A percentile compares a stretch with the other conserved stretches of the same genome.
Evolutionary conservation across 2,329 filamentous ascomycete species (phyloP).

Genomic region (Xylariales sp.): DNA sequence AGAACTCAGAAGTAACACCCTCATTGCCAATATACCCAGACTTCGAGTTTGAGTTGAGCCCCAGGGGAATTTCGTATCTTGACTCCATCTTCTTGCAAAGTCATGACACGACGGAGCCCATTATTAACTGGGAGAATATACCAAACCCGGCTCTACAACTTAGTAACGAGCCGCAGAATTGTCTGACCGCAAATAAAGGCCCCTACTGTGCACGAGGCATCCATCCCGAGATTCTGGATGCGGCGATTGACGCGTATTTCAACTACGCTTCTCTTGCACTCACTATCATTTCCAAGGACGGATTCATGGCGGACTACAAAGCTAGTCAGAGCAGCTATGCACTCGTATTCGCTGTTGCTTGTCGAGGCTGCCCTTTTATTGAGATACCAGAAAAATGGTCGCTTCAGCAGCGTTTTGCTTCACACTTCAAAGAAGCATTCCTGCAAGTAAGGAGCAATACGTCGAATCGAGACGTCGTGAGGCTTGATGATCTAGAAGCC

Average conservation of each 20-base stretch:
- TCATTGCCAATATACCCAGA: conserved; percentile 9
- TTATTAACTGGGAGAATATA: neutral
- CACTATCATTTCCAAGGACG: conserved; percentile 27
- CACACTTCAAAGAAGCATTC: conserved; percentile 28
- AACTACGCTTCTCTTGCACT: conserved; percentile 26
- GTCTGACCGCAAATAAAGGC: neutral
- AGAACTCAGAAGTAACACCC: neutral
- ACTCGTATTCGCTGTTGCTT: conserved; percentile 33
- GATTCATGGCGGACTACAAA: conserved; percentile 32
- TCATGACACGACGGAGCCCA: conserved; percentile 14
- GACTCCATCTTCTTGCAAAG: conserved; percentile 31
- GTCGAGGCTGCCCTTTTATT: conserved; percentile 30
- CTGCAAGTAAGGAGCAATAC: conserved; percentile 22
- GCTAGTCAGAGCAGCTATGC: conserved; percentile 15
- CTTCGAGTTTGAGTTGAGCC: conserved; percentile 28
- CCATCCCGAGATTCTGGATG: conserved; percentile 11
- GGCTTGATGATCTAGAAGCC: conserved; percentile 34
- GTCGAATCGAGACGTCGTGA: conserved; percentile 9
- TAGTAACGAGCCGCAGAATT: conserved; percentile 3
- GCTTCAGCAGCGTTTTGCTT: conserved; percentile 30
- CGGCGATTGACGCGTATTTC: conserved; percentile 34
- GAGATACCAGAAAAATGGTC: conserved; percentile 23
- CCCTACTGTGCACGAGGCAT: conserved; percentile 20
- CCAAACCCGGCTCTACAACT: neutral
- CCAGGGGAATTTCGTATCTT: conserved; percentile 18